Evolutionary conservation across 2,329 filamentous ascomycete species (phyloP), one percentile per base, ranked within the genome.

Genomic region (Penicillium expansum): DNA sequence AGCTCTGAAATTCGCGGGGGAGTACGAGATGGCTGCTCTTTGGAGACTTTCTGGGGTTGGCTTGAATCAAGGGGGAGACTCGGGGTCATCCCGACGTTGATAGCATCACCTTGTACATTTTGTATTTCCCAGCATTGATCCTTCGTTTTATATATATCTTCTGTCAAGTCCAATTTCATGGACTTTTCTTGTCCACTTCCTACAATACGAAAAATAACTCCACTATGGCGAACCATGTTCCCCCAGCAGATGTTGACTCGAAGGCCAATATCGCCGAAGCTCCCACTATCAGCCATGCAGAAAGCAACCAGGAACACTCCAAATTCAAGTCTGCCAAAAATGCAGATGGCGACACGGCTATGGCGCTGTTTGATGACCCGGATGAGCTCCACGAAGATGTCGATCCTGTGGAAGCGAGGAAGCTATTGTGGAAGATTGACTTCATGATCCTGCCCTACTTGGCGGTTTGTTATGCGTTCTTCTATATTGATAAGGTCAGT

Each of bases 371-470:
- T 63, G 68, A 71, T 45, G 74, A 79, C 29, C 71, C 77, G 1
- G 74, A 80, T 44, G 80, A 82, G 41, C 69, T 81, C 1, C 71
- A 80, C 52, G 77, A 79, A 56, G 66, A 69, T 1, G 70, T 80
- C 49, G 78, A 81, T 47, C 75, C 76, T 0, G 73, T 64, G 2
- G 80, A 83, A 60, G 78, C 79, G 60, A 74, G 71, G 55, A 74
- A 72, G 57, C 57, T 84, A 9, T 71, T 83, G 16, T 74, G 81
- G 62, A 86, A 84, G 67, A 82, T 86, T 53, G 83, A 86, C 61
- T 73, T 80, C 5, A 82, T 84, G 77, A 83, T 86, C 58, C 59
- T 86, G n/a, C 83, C 83, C 2, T 81, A 82, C 57, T 66, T 83
- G 37, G 78, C 77, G 2, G 79, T 83, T 44, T 83, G 79, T 60